Base-by-base conservation (phyloP, 2,329 filamentous ascomycete genomes). In the Arthroderma sp. region DNA sequence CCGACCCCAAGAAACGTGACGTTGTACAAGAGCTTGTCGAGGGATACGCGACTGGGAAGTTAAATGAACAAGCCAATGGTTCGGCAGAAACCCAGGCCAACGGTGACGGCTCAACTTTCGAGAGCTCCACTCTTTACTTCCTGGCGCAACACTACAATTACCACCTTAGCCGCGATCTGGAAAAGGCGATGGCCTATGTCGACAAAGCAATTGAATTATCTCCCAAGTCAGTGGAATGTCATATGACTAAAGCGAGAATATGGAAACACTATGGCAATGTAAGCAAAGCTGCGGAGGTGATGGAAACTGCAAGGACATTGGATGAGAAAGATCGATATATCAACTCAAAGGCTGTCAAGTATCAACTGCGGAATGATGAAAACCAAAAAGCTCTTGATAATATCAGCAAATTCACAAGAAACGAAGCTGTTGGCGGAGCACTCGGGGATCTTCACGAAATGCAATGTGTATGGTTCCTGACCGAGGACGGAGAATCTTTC, bases 141-240 rank as follows among this genome's bases (percentile, higher is more conserved):
- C 77, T 98, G 44, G 88, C 88, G 6, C 91, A 96, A 59, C 93
- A 98, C 66, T 94, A 95, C 72, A 91, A 94, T 68, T 95, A 94
- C 63, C 74, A 83, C 61, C 71, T 86, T 48, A 94, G 86, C 60
- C 86, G 88, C 36, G 78, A 96, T 61, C 74, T 96, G 27, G 56
- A 73, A 47, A 91, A 87, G 66, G 89, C 93, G 3, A 75, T 80
- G 63, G 75, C 84, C 50, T 89, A 82, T 59, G 82, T 93, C 49
- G 82, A 95, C 40, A 83, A 82, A 62, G 84, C 88, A 7, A 82
- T 96, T 50, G 77, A 83, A 54, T 69, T 88, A 54, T 80, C 84
- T 48, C 80, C 85, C 0, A 78, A 83, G 56, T 86, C 82, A 38
- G 86, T 94, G 29, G 89, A 96, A 57, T 94, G 89, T 61, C 77